Percentiles rank a stretch among this genome's conserved stretches.
Evolutionary conservation across 495 filamentous ascomycete species (phyloP).

Genomic region (Hypoxylon subgilvum): DNA sequence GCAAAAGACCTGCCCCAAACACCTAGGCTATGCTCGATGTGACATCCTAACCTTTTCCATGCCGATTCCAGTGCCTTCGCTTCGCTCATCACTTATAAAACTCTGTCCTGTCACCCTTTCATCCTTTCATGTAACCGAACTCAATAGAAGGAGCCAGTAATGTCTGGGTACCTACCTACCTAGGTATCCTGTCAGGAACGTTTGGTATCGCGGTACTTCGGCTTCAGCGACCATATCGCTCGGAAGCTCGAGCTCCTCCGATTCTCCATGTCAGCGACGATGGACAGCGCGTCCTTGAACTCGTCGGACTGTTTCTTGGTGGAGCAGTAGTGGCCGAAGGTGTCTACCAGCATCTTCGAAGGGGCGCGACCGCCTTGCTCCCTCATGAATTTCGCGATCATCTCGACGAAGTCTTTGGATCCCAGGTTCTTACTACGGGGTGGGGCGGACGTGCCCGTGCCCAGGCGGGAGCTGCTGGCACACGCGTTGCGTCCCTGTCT

Average conservation of each 20-base stretch:
- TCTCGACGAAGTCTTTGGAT: constrained; percentile 66
- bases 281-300: constrained; percentile 56
- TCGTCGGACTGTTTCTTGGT: constrained; percentile 47
- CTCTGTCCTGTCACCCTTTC: too few species aligned
- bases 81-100: too few species aligned
- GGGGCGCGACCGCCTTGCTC: constrained; percentile 73
- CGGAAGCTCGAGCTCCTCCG: constrained; percentile 48
- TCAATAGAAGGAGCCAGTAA: too few species aligned
- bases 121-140: too few species aligned
- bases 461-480: constrained; percentile 44
- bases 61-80: background rate
- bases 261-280: constrained; percentile 58
- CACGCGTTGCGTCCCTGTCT: constrained; percentile 53
- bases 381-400: constrained; percentile 76
- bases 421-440: constrained; percentile 36
- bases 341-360: constrained; percentile 78
- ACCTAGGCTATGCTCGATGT: constrained; percentile 10
- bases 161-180: too few species aligned
- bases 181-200: too few species aligned
- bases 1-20: background rate
- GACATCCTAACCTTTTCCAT: too few species aligned
- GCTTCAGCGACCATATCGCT: constrained; percentile 51
- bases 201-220: too few species aligned
- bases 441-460: constrained; percentile 37
- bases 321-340: constrained; percentile 65